A percentile compares a stretch with the other conserved stretches of the same genome.
These are phyloP conservation scores for Pulveroboletus sp. DNA, from an alignment of 768 basidiomycete species.

Conservation along the genomic window DNA sequence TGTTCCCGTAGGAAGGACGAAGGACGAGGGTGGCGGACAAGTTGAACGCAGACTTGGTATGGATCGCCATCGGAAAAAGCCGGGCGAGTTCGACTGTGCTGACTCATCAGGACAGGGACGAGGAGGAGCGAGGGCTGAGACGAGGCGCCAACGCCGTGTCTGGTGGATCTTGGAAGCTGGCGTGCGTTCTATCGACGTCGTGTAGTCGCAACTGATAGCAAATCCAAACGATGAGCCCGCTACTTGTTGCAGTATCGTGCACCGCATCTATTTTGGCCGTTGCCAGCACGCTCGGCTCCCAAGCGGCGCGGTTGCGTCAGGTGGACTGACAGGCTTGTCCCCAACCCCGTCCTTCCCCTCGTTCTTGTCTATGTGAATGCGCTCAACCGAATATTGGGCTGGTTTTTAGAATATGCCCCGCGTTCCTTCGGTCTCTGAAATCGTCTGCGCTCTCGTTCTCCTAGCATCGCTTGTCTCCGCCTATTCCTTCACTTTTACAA, in stretches of 20 bases:
- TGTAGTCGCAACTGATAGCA: neutral
- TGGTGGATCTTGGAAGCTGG: slow-evolving; percentile 5
- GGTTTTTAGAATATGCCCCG: slow-evolving; percentile 11
- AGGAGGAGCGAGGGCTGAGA: too few relatives aligned
- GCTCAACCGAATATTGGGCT: neutral
- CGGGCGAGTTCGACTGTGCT: neutral
- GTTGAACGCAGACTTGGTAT: neutral
- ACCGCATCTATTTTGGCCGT: slow-evolving; percentile 7
- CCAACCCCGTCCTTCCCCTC: neutral
- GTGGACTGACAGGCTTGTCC: neutral
- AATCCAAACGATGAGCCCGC: too few relatives aligned
- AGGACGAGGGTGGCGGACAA: neutral
- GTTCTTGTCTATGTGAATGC: slow-evolving; percentile 7
- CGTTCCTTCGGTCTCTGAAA: neutral
- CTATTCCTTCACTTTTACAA: slow-evolving; percentile 41
- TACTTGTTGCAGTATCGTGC: neutral
- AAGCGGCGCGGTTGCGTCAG: neutral
- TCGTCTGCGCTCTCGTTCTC: slow-evolving; percentile 12
- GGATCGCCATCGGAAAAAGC: neutral
- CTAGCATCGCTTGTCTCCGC: slow-evolving; percentile 31
- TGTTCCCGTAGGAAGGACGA: neutral
- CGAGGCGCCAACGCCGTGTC: neutral
- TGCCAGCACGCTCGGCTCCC: neutral
- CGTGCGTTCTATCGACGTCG: slow-evolving; percentile 6
- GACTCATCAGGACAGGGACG: neutral